Conservation (phyloP, 352 stramenopile species). For the Saprolegnia parasitica region DNA sequence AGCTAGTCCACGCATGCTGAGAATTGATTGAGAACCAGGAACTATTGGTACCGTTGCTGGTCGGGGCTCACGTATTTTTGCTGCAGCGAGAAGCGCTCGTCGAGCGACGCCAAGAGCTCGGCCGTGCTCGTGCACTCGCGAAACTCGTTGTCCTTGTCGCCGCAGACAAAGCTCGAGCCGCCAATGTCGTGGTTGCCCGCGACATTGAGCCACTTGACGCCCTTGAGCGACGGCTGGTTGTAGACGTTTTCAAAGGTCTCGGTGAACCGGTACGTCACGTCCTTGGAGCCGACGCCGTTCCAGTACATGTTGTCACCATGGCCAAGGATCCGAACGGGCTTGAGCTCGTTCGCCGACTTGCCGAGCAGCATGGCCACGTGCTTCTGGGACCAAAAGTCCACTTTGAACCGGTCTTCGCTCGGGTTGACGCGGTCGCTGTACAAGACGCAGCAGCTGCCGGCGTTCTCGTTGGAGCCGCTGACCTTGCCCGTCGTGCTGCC, state of each 20-base stretch:
- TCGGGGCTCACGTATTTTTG: conserved; percentile 58
- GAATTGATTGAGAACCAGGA: too few species aligned
- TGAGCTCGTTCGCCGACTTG: conserved; percentile 35
- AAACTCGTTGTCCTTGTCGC: conserved; percentile 60
- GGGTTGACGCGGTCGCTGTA: conserved; percentile 42
- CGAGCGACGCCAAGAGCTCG: conserved; percentile 55
- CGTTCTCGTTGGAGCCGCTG: conserved; percentile 39
- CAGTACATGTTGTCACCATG: conserved; percentile 83
- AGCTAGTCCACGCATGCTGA: conserved; percentile 34
- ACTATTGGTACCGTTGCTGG: conserved; percentile 44
- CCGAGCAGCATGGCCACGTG: conserved; percentile 25
- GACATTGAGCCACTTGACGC: conserved; percentile 69
- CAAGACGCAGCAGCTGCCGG: conserved; percentile 83
- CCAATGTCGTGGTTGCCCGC: conserved; percentile 66
- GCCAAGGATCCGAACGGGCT: conserved; percentile 57
- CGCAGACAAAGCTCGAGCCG: conserved; percentile 68
- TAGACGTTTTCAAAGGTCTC: conserved; percentile 67
- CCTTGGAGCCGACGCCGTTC: conserved; percentile 51
- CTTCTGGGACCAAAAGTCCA: conserved; percentile 20
- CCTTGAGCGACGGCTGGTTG: conserved; percentile 43
- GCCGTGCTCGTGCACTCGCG: conserved; percentile 49
- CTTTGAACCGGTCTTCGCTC: background rate
- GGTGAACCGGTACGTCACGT: conserved; percentile 59
- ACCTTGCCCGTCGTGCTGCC: conserved; percentile 52
- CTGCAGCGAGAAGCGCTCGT: conserved; percentile 59